These are phyloP conservation scores for Alternaria gaisen DNA, from an alignment of 2,329 filamentous ascomycete genomes.

Conservation along the genomic window DNA sequence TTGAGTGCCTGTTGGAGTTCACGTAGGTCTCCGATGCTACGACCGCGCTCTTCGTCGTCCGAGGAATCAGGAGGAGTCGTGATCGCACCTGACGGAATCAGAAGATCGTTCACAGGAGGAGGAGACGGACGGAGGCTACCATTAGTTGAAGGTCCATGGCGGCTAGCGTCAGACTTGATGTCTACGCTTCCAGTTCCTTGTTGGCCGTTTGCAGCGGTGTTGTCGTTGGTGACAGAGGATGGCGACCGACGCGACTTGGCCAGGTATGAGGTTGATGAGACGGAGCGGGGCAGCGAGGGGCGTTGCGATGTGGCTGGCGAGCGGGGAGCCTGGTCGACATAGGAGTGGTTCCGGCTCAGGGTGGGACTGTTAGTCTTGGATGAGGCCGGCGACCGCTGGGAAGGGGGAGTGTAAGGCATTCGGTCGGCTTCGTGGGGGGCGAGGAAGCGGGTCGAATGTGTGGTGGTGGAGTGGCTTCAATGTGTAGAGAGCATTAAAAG, in stretches of 20 bases:
- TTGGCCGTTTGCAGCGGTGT: constrained; percentile 42
- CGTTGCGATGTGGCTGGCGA: constrained; percentile 49
- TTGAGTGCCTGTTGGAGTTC: constrained; percentile 85
- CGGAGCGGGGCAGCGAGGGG: constrained; percentile 63
- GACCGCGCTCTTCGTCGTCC: constrained; percentile 79
- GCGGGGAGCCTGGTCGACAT: constrained; percentile 52
- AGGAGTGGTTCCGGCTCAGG: constrained; percentile 61
- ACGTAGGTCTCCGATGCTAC: constrained; percentile 57
- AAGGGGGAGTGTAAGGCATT: constrained; percentile 91
- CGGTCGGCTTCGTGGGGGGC: constrained; percentile 53
- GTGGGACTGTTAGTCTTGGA: constrained; percentile 63
- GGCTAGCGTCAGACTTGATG: constrained; percentile 29
- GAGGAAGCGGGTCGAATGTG: constrained; percentile 45
- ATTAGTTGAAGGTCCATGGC: constrained; percentile 48
- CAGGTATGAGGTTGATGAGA: constrained; percentile 68
- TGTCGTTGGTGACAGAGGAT: constrained; percentile 52
- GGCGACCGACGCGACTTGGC: constrained; percentile 69
- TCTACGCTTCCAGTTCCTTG: constrained; percentile 33
- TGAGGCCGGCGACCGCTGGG: constrained; percentile 68
- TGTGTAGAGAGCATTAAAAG: constrained; percentile 55
- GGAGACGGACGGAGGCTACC: constrained; percentile 82
- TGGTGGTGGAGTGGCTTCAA: constrained; percentile 41
- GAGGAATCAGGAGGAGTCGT: constrained; percentile 94
- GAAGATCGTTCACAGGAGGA: constrained; percentile 77
- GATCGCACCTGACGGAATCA: constrained; percentile 83